A percentile compares a stretch with the other conserved stretches of the same genome.
Evolutionary conservation across 345 rosid genomes (phyloP).

Genomic region (Turritis glabra): DNA sequence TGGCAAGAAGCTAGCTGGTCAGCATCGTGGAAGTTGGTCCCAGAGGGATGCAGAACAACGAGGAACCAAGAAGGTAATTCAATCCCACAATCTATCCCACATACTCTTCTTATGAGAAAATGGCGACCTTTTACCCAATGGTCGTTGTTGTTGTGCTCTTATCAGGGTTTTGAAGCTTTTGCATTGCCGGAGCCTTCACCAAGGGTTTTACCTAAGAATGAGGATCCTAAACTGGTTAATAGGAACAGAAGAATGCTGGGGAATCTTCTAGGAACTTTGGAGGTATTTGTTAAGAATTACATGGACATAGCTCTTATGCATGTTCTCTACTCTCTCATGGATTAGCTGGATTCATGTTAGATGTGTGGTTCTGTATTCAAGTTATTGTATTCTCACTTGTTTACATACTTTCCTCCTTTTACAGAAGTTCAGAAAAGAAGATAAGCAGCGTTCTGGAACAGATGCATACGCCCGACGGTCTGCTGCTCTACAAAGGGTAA

Average conservation of each 20-base stretch:
- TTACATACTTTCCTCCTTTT: slow-evolving; percentile 15
- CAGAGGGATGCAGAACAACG: slow-evolving; percentile 63
- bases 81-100: neutral
- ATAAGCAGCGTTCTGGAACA: slow-evolving; percentile 74
- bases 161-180: slow-evolving; percentile 51
- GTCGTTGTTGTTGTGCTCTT: slow-evolving; percentile 10
- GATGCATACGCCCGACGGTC: slow-evolving; percentile 88
- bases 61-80: slow-evolving; percentile 51
- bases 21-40: slow-evolving; percentile 50
- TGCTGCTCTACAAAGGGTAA: slow-evolving; percentile 77
- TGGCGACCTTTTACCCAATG: neutral
- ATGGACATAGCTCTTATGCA: slow-evolving; percentile 10
- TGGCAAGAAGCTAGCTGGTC: slow-evolving; percentile 44
- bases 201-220: slow-evolving; percentile 82
- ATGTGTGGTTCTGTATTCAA: slow-evolving; percentile 3
- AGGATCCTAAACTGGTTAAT: slow-evolving; percentile 88
- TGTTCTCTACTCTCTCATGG: neutral
- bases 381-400: slow-evolving; percentile 1
- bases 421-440: slow-evolving; percentile 97
- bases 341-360: slow-evolving; percentile 11
- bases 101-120: neutral
- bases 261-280: slow-evolving; percentile 93
- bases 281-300: slow-evolving; percentile 53
- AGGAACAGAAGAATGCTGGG: slow-evolving; percentile 97
- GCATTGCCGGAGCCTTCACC: slow-evolving; percentile 68